phyloP scores from a whole-genome alignment of 2,329 filamentous ascomycete species.

The Calcarisporium arbuscula region DNA sequence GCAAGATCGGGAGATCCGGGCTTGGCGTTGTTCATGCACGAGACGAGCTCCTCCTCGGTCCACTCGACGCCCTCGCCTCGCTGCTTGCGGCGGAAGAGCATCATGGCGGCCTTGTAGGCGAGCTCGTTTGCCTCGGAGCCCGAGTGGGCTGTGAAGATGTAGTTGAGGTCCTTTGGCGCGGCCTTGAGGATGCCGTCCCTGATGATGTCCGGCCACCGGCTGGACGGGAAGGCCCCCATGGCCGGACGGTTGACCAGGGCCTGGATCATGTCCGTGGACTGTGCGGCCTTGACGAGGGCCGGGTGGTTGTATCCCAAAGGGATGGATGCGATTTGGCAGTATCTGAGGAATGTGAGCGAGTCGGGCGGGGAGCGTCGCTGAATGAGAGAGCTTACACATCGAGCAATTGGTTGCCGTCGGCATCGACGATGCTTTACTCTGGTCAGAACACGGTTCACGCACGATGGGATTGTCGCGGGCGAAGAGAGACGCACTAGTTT shows the following conservation, averaged over 20 bases:
- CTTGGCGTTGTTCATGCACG: constrained; percentile 64
- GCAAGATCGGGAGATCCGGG: constrained; percentile 70
- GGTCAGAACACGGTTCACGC: not conserved
- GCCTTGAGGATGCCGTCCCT: constrained; percentile 65
- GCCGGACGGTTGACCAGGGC: constrained; percentile 74
- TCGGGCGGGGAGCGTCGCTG: not conserved
- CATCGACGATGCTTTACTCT: constrained; percentile 34
- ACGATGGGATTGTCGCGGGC: not conserved
- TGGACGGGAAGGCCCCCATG: constrained; percentile 72
- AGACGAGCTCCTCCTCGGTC: constrained; percentile 59
- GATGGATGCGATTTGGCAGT: constrained; percentile 79
- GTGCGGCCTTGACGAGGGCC: constrained; percentile 56
- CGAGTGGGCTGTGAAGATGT: constrained; percentile 75
- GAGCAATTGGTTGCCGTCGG: constrained; percentile 42
- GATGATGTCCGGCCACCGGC: constrained; percentile 68
- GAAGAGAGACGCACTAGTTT: constrained; percentile 33
- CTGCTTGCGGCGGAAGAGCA: constrained; percentile 68
- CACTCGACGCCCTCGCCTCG: constrained; percentile 66
- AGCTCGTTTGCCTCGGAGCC: constrained; percentile 81
- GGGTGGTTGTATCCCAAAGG: constrained; percentile 80
- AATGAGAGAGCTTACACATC: constrained; percentile 37
- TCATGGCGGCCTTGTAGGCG: constrained; percentile 81
- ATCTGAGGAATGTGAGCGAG: constrained; percentile 33
- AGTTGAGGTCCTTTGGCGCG: constrained; percentile 67
- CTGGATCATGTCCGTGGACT: constrained; percentile 64